Evolutionary conservation across 805 yeast species (phyloP), one percentile per base, ranked within the genome.

Genomic region (Lachancea thermotolerans): DNA sequence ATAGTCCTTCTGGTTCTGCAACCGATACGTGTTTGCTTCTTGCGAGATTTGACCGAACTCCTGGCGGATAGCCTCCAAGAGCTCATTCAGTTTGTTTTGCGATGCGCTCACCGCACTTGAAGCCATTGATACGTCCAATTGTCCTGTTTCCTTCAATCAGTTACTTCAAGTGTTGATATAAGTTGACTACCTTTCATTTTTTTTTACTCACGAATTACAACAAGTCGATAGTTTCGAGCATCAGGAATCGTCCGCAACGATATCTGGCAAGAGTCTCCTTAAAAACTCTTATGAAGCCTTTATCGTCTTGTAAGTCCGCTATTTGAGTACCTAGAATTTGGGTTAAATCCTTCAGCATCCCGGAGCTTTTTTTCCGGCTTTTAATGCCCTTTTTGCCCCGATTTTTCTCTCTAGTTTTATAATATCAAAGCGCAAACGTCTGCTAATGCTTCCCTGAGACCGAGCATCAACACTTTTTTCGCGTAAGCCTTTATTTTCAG

Each of bases 41-140:
- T 79, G 80, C 51, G 85, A 76, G 41, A 90, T 84, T 52, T 77
- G 78, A 57, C 87, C 91, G 56, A 90, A 90, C 71, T 91, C 99
- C 62, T 82, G 86, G 67, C 88, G 86, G 61, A 91, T 82, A 35
- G 95, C 96, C 40, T 91, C 97, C 56, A 91, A 73, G 51, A 91
- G 76, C 67, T 91, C 98, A 60, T 80, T 78, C 59, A 86, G 68
- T 53, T 72, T 68, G 49, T 46, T 55, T 48, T 59, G 58, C 30
- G 60, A 48, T n/a, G 55, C 51, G 37, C 59, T 44, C 35, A 51
- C 53, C 32, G 55, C 48, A 34, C 58, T 49, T 17, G 64, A 34
- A 11, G 47, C 43, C 47, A 44, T 44, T 35, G 28, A 36, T 30
- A 12, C 33, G 12, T 30, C 33, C 33, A 30, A 30, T 30, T 30